Evolutionary conservation across 2,329 filamentous ascomycete species (phyloP).

Genomic region (Cytospora schulzeri): DNA sequence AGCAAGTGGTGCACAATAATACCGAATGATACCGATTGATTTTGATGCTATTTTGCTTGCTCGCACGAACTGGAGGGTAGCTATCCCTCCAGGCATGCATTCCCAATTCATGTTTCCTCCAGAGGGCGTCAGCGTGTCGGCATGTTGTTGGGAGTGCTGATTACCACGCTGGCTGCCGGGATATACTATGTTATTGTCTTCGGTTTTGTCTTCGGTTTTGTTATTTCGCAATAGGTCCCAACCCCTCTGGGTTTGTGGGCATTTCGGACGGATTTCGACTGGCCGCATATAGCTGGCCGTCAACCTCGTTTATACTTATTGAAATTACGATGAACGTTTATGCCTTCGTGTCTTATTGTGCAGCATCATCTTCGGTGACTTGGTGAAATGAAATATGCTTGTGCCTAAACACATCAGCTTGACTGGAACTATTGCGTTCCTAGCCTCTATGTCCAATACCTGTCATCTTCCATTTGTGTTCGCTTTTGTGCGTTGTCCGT

Average conservation of each 20-base stretch:
- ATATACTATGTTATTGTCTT: constrained; percentile 19
- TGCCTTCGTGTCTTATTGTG: not conserved
- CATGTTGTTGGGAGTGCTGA: not conserved
- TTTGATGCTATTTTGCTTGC: constrained; percentile 14
- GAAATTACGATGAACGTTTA: not conserved
- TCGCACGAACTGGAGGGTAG: constrained; percentile 27
- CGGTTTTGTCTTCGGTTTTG: constrained; percentile 10
- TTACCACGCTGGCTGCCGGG: constrained; percentile 7
- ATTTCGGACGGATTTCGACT: constrained; percentile 11
- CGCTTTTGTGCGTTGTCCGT: too few species aligned
- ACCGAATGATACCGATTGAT: constrained; percentile 30
- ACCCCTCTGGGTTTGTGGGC: not conserved
- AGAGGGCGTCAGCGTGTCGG: constrained; percentile 13
- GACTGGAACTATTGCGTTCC: too few species aligned
- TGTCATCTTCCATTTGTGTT: too few species aligned
- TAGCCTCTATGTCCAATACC: too few species aligned
- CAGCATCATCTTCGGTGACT: not conserved
- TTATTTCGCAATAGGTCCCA: not conserved
- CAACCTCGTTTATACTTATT: constrained; percentile 1
- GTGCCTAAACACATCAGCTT: too few species aligned
- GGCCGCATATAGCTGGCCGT: constrained; percentile 19
- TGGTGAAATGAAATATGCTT: not conserved
- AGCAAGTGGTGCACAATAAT: constrained; percentile 40
- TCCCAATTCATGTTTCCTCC: constrained; percentile 5
- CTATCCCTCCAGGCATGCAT: constrained; percentile 12